Evolutionary conservation across 345 rosid species (phyloP).

Genomic region (Dovyalis caffra): DNA sequence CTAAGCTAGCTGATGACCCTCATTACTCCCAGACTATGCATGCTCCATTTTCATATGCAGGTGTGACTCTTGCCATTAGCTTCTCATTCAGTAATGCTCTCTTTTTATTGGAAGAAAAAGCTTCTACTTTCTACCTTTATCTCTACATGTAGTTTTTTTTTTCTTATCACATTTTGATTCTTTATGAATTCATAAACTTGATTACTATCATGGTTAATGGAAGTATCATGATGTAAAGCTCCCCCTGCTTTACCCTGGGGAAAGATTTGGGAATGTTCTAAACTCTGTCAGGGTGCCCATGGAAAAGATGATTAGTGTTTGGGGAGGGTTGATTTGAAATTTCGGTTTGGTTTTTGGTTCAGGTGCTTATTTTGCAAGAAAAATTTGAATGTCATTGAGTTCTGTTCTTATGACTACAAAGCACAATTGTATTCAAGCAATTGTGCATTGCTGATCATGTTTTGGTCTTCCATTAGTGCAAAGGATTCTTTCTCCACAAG

Average conservation of each 20-base stretch:
- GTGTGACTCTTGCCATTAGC: slow-evolving; percentile 39
- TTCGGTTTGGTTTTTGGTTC: neutral
- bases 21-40: slow-evolving; percentile 79
- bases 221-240: neutral
- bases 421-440: neutral
- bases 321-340: neutral
- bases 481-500: neutral
- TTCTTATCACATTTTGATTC: neutral
- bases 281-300: neutral
- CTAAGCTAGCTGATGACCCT: slow-evolving; percentile 82
- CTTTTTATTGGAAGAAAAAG: slow-evolving; percentile 3
- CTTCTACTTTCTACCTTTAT: neutral
- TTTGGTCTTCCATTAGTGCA: neutral
- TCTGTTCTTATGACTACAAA: neutral
- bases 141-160: neutral
- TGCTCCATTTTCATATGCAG: slow-evolving; percentile 88
- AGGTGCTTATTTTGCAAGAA: neutral
- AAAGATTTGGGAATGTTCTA: neutral
- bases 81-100: neutral
- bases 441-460: neutral
- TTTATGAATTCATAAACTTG: neutral
- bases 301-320: neutral
- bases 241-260: neutral
- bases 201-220: neutral
- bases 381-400: neutral